A percentile compares a stretch with the other conserved stretches of the same genome.
Evolutionary conservation across 2,329 filamentous ascomycete species (phyloP).

Genomic region (Ophiostoma piceae): DNA sequence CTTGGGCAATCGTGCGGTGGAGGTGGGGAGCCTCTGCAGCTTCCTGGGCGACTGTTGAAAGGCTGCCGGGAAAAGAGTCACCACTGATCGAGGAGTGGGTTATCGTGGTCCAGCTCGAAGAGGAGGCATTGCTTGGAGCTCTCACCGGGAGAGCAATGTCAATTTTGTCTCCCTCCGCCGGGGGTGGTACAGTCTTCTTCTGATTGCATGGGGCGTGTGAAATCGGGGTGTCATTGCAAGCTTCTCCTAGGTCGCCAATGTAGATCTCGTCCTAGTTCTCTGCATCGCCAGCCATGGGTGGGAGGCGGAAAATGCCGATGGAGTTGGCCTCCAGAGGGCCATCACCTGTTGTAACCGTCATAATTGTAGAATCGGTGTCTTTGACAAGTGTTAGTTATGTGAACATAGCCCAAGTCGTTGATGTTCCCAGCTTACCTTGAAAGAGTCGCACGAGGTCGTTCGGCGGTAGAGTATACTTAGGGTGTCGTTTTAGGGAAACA

Average conservation of each 20-base stretch:
- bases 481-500: background rate
- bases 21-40: background rate
- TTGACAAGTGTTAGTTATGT: background rate
- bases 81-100: background rate
- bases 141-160: background rate
- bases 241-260: constrained; percentile 7
- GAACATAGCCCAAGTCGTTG: background rate
- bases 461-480: background rate
- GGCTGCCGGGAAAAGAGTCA: background rate
- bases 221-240: background rate
- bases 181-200: too few relatives aligned
- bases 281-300: constrained; percentile 13
- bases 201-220: background rate
- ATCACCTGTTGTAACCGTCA: background rate
- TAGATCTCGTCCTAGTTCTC: constrained; percentile 17
- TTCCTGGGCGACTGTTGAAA: background rate
- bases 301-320: constrained; percentile 7
- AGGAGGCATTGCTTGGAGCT: background rate
- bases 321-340: background rate
- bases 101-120: background rate
- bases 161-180: background rate
- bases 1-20: background rate
- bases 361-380: background rate
- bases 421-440: background rate
- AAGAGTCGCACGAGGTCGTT: background rate